phyloP scores from a whole-genome alignment of 164 flowering plant genomes.

The Annona squamosa region DNA sequence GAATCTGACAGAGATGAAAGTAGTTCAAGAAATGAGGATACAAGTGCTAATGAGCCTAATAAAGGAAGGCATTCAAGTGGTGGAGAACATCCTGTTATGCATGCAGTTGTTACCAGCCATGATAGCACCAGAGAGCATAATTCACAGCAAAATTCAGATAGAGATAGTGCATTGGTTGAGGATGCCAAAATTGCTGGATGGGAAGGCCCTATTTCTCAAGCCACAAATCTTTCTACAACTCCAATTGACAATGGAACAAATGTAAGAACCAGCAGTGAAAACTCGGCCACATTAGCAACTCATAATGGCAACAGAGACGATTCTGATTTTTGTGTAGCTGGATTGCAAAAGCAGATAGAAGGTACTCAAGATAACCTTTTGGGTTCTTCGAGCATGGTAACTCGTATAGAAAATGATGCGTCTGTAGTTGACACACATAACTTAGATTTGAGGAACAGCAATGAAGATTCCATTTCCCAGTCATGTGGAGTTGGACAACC shows the following conservation, averaged over 20 bases:
- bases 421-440: slow-evolving; percentile 4
- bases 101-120: slow-evolving; percentile 8
- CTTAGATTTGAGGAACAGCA: slow-evolving; percentile 5
- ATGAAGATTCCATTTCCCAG: slow-evolving; percentile 7
- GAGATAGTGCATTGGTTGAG: slow-evolving; percentile 11
- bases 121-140: slow-evolving; percentile 4
- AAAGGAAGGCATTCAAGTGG: slow-evolving; percentile 11
- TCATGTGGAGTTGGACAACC: not conserved
- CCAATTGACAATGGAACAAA: slow-evolving; percentile 14
- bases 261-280: slow-evolving; percentile 5
- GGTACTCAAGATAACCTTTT: slow-evolving; percentile 8
- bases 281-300: slow-evolving; percentile 5
- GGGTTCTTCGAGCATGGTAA: slow-evolving; percentile 8
- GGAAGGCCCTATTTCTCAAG: slow-evolving; percentile 14
- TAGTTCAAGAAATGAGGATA: slow-evolving; percentile 2
- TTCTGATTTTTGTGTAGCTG: slow-evolving; percentile 6
- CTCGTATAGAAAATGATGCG: slow-evolving; percentile 8
- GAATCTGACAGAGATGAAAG: slow-evolving; percentile 8
- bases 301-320: slow-evolving; percentile 13
- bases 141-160: not conserved
- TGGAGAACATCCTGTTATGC: slow-evolving; percentile 11
- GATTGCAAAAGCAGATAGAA: not conserved
- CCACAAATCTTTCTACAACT: slow-evolving; percentile 10
- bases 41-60: slow-evolving; percentile 1
- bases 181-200: slow-evolving; percentile 12